Conservation (phyloP, 805 yeast genomes). For the Candida piceae region DNA sequence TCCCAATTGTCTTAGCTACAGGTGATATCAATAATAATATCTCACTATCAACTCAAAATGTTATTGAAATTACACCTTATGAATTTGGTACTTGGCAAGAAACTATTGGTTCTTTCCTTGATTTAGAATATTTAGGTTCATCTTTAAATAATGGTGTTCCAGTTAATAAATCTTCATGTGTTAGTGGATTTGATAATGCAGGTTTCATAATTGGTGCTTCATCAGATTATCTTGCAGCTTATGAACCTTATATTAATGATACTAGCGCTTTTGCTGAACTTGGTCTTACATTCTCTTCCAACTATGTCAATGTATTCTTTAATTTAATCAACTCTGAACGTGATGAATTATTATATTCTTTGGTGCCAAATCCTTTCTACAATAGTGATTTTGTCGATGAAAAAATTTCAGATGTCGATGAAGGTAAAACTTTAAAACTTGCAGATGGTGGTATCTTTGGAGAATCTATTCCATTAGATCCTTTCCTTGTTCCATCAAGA, state of each 20-base stretch:
- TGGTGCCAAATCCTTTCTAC: slow-evolving; percentile 42
- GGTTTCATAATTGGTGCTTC: slow-evolving; percentile 78
- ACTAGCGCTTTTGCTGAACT: slow-evolving; percentile 8
- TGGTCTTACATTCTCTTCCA: slow-evolving; percentile 16
- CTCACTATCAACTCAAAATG: slow-evolving; percentile 53
- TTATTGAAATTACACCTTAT: slow-evolving; percentile 54
- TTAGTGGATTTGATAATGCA: slow-evolving; percentile 66
- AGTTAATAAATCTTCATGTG: slow-evolving; percentile 38
- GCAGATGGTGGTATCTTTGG: slow-evolving; percentile 32
- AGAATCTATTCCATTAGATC: slow-evolving; percentile 61
- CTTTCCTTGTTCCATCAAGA: slow-evolving; percentile 56
- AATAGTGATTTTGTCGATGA: slow-evolving; percentile 28
- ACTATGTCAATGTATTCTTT: slow-evolving; percentile 11
- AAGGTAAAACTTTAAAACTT: slow-evolving; percentile 13
- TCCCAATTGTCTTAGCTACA: slow-evolving; percentile 57
- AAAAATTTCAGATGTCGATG: slow-evolving; percentile 20
- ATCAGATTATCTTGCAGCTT: slow-evolving; percentile 51
- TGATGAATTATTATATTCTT: slow-evolving; percentile 38
- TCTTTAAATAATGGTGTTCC: slow-evolving; percentile 54
- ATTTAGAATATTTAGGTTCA: slow-evolving; percentile 64
- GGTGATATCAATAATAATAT: slow-evolving; percentile 50
- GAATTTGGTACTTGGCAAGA: slow-evolving; percentile 87
- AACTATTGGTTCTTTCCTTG: slow-evolving; percentile 55
- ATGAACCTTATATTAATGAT: slow-evolving; percentile 8
- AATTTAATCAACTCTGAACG: slow-evolving; percentile 40